Evolutionary conservation across 2,329 filamentous ascomycete species (phyloP).

Genomic region (Dactylellina drechsleri): DNA sequence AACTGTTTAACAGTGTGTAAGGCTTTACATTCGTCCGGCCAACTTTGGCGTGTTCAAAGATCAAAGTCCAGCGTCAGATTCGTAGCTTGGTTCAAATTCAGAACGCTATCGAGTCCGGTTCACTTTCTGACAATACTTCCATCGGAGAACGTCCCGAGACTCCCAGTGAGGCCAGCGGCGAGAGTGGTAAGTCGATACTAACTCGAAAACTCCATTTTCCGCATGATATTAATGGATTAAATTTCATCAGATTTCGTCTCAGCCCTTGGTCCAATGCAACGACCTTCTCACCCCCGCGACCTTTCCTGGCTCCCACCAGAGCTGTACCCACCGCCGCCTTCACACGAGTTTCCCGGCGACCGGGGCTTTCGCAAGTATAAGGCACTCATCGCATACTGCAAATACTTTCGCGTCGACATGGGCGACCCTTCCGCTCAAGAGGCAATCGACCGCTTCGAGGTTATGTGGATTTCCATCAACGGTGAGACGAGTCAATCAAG

Average conservation of each 20-base stretch:
- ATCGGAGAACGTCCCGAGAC: not conserved
- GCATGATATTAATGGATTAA: not conserved
- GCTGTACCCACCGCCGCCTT: not conserved
- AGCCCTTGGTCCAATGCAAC: not conserved
- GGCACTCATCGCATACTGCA: constrained; percentile 10
- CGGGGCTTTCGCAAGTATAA: constrained; percentile 6
- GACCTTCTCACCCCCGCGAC: not conserved
- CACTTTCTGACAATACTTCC: not conserved
- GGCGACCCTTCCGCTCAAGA: constrained; percentile 4
- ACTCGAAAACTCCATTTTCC: too few relatives aligned
- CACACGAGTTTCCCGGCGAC: not conserved
- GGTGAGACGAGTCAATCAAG: constrained; percentile 5
- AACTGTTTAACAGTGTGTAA: too few relatives aligned
- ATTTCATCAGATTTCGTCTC: constrained; percentile 1
- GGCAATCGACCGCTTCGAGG: not conserved
- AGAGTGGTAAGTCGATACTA: not conserved
- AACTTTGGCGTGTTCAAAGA: too few relatives aligned
- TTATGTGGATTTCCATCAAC: constrained; percentile 1
- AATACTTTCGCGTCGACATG: constrained; percentile 13
- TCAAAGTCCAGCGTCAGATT: not conserved
- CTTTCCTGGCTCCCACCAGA: constrained; percentile 2
- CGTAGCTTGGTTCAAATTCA: not conserved
- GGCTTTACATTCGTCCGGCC: too few relatives aligned
- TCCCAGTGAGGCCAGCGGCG: not conserved
- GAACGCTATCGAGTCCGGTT: not conserved